Percentiles rank a stretch among this genome's conserved stretches.
These are phyloP conservation scores for Closterium sp. DNA, from an alignment of 139 green algal genomes.

Conservation along the genomic window DNA sequence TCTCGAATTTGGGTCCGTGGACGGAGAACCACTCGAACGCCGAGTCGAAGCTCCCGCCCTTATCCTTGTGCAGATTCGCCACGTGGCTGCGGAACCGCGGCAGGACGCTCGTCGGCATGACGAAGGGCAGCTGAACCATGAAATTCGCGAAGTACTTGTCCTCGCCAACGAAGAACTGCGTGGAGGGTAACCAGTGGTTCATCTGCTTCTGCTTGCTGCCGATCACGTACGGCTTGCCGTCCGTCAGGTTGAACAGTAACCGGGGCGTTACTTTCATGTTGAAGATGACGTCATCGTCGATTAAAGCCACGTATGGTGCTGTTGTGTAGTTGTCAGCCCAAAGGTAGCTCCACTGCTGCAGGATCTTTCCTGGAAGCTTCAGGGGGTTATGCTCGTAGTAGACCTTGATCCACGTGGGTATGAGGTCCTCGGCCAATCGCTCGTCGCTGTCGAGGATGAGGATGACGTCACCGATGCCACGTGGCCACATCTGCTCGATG, in stretches of 20 bases:
- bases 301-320: not conserved
- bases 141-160: conserved; percentile 6
- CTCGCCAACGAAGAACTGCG: not conserved
- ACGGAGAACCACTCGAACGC: not conserved
- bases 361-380: conserved; percentile 8
- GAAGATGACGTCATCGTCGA: not conserved
- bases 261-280: not conserved
- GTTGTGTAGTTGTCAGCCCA: conserved; percentile 7
- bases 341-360: conserved; percentile 3
- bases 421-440: not conserved
- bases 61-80: not conserved
- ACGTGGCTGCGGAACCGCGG: not conserved
- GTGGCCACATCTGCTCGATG: not conserved
- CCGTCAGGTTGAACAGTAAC: not conserved
- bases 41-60: not conserved
- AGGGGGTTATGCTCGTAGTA: not conserved
- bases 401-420: not conserved
- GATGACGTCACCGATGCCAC: not conserved
- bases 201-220: not conserved
- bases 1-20: not conserved
- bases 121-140: not conserved
- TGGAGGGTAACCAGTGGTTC: not conserved
- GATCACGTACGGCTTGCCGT: not conserved
- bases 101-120: not conserved
- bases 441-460: not conserved